Evolutionary conservation across 805 yeast genomes (phyloP), one percentile per base, ranked within the genome.

Genomic region (Pichia occidentalis): DNA sequence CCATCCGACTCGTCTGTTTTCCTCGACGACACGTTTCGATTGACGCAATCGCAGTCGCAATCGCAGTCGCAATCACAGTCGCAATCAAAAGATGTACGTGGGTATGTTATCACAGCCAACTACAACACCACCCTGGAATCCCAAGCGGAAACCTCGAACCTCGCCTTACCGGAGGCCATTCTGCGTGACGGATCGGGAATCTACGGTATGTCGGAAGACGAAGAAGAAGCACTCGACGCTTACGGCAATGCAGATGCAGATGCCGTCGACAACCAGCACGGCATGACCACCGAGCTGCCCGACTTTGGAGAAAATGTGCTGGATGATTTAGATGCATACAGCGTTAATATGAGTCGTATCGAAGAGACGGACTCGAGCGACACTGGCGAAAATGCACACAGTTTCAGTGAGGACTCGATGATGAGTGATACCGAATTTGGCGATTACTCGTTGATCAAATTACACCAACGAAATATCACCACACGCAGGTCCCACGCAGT

Each of bases 121-220:
- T 22, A 9, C 26, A 30, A 24, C 21, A 27, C 27, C n/a, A 35
- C 34, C n/a, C 35, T 29, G 29, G 37, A 39, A 19, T 27, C 33
- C 45, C n/a, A 52, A 43, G 30, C 48, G 32, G 34, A 47, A n/a
- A 58, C 57, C 11, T 49, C 61, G 1, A 57, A 55, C 33, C 49
- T 60, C 17, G 64, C 64, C 2, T 37, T 60, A 7, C 64, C 64
- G 2, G 59, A 58, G 37, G 64, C 62, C 12, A 55, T 60, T 9
- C 47, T 58, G 2, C 39, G 57, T 22, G 54, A 56, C 33, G 47
- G 39, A 7, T 39, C 43, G 1, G 43, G 43, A 2, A 39, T 39
- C 4, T 9, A 31, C 3, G 43, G 43, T 1, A 10, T 29, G 9
- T 35, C 39, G 5, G 37, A 34, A 3, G 24, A 34, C 1, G 42